These are phyloP conservation scores for Abelmoschus esculentus DNA, from an alignment of 345 rosid genomes.

Conservation along the genomic window DNA sequence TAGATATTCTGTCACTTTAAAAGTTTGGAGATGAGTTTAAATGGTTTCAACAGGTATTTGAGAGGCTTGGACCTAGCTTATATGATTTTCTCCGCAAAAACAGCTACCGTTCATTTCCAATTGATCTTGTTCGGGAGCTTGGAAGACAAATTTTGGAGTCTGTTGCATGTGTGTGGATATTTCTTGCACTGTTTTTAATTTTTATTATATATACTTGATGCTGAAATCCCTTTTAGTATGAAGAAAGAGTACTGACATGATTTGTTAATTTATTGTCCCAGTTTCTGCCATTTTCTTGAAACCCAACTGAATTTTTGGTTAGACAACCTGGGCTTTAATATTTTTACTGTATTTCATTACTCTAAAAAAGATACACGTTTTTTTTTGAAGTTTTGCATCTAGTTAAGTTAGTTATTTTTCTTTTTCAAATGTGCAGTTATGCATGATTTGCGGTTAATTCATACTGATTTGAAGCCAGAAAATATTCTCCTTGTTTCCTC, in stretches of 20 bases:
- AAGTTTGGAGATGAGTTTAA: conserved; percentile 66
- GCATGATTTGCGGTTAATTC: conserved; percentile 65
- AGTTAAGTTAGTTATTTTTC: conserved; percentile 6
- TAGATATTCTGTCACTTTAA: conserved; percentile 58
- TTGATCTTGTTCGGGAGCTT: conserved; percentile 99
- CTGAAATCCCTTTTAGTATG: conserved; percentile 8
- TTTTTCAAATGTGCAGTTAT: conserved; percentile 44
- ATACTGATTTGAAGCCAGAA: conserved; percentile 82
- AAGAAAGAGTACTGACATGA: conserved; percentile 1
- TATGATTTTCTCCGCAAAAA: conserved; percentile 98
- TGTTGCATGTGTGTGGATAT: conserved; percentile 96
- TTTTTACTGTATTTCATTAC: neutral
- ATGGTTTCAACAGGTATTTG: conserved; percentile 99
- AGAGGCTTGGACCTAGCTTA: conserved; percentile 99
- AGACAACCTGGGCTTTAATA: conserved; percentile 5
- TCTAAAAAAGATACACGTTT: neutral
- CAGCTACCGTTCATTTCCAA: conserved; percentile 95
- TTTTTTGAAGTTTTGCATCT: conserved; percentile 9
- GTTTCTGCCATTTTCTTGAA: conserved; percentile 9
- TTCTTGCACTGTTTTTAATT: conserved; percentile 47
- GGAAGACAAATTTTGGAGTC: conserved; percentile 99
- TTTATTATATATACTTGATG: conserved; percentile 29
- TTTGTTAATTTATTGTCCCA: neutral
- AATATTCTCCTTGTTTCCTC: conserved; percentile 67
- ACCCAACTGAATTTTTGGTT: conserved; percentile 4